A percentile compares a stretch with the other conserved stretches of the same genome.
phyloP scores from a whole-genome alignment of 192 early-diverging fungal species.

The Backusella sp. region DNA sequence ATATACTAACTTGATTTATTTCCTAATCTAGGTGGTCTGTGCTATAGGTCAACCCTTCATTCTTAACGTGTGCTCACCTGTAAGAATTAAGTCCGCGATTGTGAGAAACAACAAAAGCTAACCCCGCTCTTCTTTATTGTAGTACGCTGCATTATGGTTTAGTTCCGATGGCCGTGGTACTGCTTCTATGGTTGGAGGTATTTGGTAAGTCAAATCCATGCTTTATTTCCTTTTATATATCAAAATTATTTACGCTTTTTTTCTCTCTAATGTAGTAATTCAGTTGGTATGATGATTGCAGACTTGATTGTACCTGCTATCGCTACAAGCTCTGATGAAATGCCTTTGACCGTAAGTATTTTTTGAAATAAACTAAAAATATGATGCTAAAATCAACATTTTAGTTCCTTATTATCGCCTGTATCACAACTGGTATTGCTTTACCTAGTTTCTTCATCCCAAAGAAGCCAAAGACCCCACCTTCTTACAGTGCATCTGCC shows the following conservation, averaged over 20 bases:
- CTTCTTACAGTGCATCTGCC: constrained; percentile 44
- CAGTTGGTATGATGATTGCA: constrained; percentile 48
- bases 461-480: constrained; percentile 45
- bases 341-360: constrained; percentile 37
- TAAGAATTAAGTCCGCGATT: constrained; percentile 15
- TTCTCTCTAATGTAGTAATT: constrained; percentile 21
- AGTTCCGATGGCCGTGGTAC: constrained; percentile 45
- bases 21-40: constrained; percentile 23
- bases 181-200: constrained; percentile 49
- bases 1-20: constrained; percentile 3
- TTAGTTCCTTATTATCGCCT: constrained; percentile 39
- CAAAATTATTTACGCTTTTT: neutral
- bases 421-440: constrained; percentile 39
- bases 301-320: constrained; percentile 48
- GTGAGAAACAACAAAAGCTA: neutral
- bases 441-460: constrained; percentile 45
- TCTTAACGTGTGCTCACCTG: constrained; percentile 50
- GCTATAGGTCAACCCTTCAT: constrained; percentile 53
- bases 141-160: constrained; percentile 58
- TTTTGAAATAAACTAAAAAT: too few species aligned
- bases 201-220: neutral
- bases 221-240: neutral
- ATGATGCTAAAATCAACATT: neutral
- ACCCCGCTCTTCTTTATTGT: neutral
- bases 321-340: constrained; percentile 25